Evolutionary conservation across 176 grass and related monocot species (phyloP).

Genomic region (Canna indica): DNA sequence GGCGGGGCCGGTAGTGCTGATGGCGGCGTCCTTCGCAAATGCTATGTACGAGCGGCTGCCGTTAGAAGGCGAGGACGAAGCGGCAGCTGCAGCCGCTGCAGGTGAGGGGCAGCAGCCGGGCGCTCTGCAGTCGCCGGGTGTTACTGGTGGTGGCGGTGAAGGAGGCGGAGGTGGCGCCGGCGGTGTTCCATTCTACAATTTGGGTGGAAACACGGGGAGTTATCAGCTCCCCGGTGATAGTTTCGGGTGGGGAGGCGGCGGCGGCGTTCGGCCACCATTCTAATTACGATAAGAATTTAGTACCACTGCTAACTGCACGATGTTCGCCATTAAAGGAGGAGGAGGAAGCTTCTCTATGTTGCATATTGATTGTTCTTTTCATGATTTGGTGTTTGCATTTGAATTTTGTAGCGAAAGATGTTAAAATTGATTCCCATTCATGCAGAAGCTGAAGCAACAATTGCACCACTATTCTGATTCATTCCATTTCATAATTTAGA

Average conservation of each 20-base stretch:
- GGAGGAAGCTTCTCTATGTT: not conserved
- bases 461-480: too few relatives aligned
- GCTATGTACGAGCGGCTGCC: conserved; percentile 3
- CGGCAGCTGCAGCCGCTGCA: not conserved
- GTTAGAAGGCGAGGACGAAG: conserved; percentile 3
- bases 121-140: not conserved
- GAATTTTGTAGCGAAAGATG: too few relatives aligned
- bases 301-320: not conserved
- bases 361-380: not conserved
- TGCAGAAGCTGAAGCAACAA: too few relatives aligned
- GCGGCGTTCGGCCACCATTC: conserved; percentile 63
- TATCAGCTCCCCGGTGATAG: conserved; percentile 51
- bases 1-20: conserved; percentile 1
- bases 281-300: conserved; percentile 17
- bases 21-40: not conserved
- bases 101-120: not conserved
- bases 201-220: conserved; percentile 55
- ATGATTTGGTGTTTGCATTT: too few relatives aligned
- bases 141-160: not conserved
- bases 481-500: too few relatives aligned
- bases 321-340: not conserved
- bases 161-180: conserved; percentile 10
- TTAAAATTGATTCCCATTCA: too few relatives aligned
- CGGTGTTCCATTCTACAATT: conserved; percentile 79
- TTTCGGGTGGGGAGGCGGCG: conserved; percentile 38